Conservation (phyloP, 2,329 filamentous ascomycete genomes). For the Geosmithia flava region DNA sequence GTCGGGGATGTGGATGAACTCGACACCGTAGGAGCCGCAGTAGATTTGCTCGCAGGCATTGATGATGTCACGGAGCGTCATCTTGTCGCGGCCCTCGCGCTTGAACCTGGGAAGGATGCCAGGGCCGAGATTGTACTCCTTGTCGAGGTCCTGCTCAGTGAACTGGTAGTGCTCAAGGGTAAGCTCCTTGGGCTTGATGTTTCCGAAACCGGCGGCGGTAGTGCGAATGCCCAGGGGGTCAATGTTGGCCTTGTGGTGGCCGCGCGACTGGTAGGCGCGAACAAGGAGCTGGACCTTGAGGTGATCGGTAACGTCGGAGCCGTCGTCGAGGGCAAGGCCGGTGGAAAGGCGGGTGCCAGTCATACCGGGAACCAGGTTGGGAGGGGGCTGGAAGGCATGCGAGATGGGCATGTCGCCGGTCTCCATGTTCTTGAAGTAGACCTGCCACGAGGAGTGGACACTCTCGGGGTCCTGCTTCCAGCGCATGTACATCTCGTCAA, state of each 20-base stretch:
- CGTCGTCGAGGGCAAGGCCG: slow-evolving; percentile 53
- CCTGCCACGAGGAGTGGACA: slow-evolving; percentile 96
- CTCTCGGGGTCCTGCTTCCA: slow-evolving; percentile 92
- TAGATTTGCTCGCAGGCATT: slow-evolving; percentile 89
- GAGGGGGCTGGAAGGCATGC: slow-evolving; percentile 91
- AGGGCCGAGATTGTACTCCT: slow-evolving; percentile 83
- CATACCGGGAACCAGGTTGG: slow-evolving; percentile 75
- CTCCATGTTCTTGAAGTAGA: slow-evolving; percentile 99
- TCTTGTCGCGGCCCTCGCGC: slow-evolving; percentile 79
- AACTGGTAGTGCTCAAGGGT: slow-evolving; percentile 92
- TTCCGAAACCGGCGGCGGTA: slow-evolving; percentile 5
- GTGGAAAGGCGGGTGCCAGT: slow-evolving; percentile 64
- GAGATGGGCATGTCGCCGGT: slow-evolving; percentile 95
- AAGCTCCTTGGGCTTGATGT: slow-evolving; percentile 67
- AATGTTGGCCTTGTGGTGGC: slow-evolving; percentile 96
- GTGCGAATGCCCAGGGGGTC: slow-evolving; percentile 83
- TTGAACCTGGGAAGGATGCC: slow-evolving; percentile 93
- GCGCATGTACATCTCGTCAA: slow-evolving; percentile 98
- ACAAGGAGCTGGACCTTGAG: slow-evolving; percentile 96
- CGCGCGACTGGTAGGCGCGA: slow-evolving; percentile 93
- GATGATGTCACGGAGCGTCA: slow-evolving; percentile 93
- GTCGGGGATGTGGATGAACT: slow-evolving; percentile 98
- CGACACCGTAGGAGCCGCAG: slow-evolving; percentile 92
- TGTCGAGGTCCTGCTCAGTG: slow-evolving; percentile 83
- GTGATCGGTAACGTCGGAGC: slow-evolving; percentile 84